Base-by-base conservation (phyloP, 495 filamentous ascomycete genomes). In the Aspergillus affinis region DNA sequence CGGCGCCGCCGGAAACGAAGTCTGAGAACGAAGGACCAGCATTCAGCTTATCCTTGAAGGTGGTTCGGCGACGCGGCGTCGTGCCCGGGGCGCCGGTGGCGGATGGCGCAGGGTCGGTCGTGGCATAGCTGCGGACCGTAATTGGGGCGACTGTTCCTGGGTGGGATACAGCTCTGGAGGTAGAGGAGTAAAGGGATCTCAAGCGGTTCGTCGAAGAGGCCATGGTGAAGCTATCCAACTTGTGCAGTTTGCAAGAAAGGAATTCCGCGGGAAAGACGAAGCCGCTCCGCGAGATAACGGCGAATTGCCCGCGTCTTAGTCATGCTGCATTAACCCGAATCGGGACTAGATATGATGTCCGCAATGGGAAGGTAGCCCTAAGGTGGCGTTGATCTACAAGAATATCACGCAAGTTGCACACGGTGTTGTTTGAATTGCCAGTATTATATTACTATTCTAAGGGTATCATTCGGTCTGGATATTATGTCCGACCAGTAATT, bases 11-110 rank as follows among this genome's bases (percentile, higher is more conserved):
- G 2, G 82, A 74, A 48, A 96, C 78, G 65, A 98, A 98, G 55
- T 98, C 92, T 32, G 85, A 75, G 71, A 98, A 90, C 8, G 92
- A 88, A 10, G 91, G 92, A 1, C 95, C 88, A 9, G 88, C 73
- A 64, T 93, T 94, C 41, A 91, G 79, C 62, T 82, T 84, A 76
- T 97, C 90, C 65, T 83, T 84, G 80, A 98, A 97, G 61, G 84
- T 88, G 32, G 86, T 86, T 29, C 81, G 81, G 64, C 75, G 71
- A 50, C 71, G 73, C 50, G 68, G 73, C 19, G 72, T 67, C 49
- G 62, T 65, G 58, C 65, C 64, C 53, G 66, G 48, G 36, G 68
- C 59, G 9, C 60, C 66, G 51, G 70, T 73, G 62, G 72, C 71
- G 65, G 73, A 74, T 15, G 62, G 53, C 17, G 75, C 72, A 46